phyloP scores from a whole-genome alignment of 1,284 basidiomycete species.

The Pterulicium gracile region DNA sequence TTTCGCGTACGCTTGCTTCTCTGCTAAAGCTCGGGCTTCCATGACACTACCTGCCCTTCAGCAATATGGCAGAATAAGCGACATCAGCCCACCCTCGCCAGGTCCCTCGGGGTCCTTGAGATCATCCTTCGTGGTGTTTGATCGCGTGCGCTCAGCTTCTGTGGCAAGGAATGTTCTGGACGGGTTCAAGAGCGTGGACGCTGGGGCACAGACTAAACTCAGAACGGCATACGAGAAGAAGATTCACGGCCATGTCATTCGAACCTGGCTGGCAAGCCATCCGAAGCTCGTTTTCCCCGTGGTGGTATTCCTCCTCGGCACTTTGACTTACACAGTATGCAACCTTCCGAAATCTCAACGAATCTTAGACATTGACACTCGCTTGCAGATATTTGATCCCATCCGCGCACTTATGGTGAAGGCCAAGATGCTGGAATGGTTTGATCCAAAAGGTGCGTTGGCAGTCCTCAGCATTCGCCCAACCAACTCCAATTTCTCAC shows the following conservation, averaged over 20 bases:
- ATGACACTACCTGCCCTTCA: slow-evolving; percentile 21
- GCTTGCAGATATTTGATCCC: slow-evolving; percentile 76
- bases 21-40: slow-evolving; percentile 6
- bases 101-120: slow-evolving; percentile 62
- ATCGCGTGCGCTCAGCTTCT: slow-evolving; percentile 58
- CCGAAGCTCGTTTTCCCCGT: slow-evolving; percentile 83
- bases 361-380: background rate
- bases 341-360: slow-evolving; percentile 10
- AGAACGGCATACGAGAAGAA: slow-evolving; percentile 63
- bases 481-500: background rate
- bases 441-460: slow-evolving; percentile 55
- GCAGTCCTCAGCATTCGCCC: slow-evolving; percentile 6
- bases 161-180: slow-evolving; percentile 84
- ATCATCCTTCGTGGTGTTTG: slow-evolving; percentile 53
- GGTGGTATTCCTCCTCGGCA: slow-evolving; percentile 80
- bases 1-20: slow-evolving; percentile 42
- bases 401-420: slow-evolving; percentile 80
- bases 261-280: slow-evolving; percentile 79
- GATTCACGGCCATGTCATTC: slow-evolving; percentile 67
- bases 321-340: slow-evolving; percentile 77
- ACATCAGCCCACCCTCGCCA: slow-evolving; percentile 53
- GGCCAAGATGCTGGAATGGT: slow-evolving; percentile 75
- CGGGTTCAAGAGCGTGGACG: slow-evolving; percentile 38
- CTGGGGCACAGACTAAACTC: slow-evolving; percentile 38
- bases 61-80: slow-evolving; percentile 76